Evolutionary conservation across 164 flowering plant species (phyloP), one percentile per base, ranked within the genome.

Genomic region (Litsea cubeba): DNA sequence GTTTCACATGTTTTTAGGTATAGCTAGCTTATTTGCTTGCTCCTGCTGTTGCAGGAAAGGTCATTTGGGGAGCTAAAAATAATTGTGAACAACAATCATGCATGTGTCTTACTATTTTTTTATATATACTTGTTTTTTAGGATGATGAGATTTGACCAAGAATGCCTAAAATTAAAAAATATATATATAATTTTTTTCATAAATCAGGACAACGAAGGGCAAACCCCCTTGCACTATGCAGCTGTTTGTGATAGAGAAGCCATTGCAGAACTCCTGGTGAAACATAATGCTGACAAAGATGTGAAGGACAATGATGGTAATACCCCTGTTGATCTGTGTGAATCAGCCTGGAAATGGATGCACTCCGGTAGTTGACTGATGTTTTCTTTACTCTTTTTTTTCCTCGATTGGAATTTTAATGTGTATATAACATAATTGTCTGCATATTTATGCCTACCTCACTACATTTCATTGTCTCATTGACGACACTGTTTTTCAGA

Each of bases 201-300:
- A 18, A 76, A 75, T 73, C 67, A 95, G 99, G 99, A 95, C 75
- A 79, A 83, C 73, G 98, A 96, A 70, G 99, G 99, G 32, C 98
- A 92, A 80, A 92, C 97, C 7, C 84, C 99, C 7, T 73, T 94
- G 82, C 99, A 96, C 80, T 94, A 94, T 82, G 99, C 98, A 46
- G 92, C 81, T 64, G 82, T 87, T 51, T 96, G 99, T 64, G 98
- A 94, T 57, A 90, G 99, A 81, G 90, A 90, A 81, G 85, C 70
- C 20, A 86, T 94, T 69, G 97, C 97, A 0, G 86, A 94, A 66
- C 83, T 79, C 73, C 92, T 96, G n/a, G 88, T 94, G 82, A 88
- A 91, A 77, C 87, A 90, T 64, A 85, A 81, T 74, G 98, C 94
- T 14, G 87, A 87, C 68, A 72, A 18, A 4, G 69, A 72, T 69